Base-by-base conservation (phyloP, 1,139 yeast genomes). In the Geotrichum klebahnii region DNA sequence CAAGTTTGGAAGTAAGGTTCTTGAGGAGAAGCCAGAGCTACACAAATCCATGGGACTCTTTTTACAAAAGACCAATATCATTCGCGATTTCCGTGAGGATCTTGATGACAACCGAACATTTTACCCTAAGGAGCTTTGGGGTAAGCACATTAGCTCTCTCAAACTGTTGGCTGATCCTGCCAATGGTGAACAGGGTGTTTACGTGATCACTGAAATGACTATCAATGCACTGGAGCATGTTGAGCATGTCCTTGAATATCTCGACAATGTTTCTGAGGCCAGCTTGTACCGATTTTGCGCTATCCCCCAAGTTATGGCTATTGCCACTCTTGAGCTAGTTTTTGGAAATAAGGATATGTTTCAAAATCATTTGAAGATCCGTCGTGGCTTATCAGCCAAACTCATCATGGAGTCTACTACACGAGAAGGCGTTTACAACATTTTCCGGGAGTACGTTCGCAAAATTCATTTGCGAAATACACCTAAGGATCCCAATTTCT, bases 241-340 rank as follows among this genome's bases (percentile, higher is more conserved):
- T 38, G 79, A 78, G 51, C 94, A 88, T 62, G 86, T 83, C 32
- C 75, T 94, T 61, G 78, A 78, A 51, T 94, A 86, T 65, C 75
- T 94, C 53, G 78, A 94, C 23, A 74, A 82, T 58, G 79, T 92
- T 44, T 78, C 79, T 54, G 98, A 94, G 63, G 87, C 85, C 51
- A 81, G 96, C 0, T 72, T 84, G 47, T 92, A 88, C 74, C 84
- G 82, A 59, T 92, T 92, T 73, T 90, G 97, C 71, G 90, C 97
- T 16, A 92, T 92, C 64, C 98, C 98, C 17, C 98, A 92, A 70
- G 97, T 90, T 29, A 92, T 92, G 98, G 96, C 97, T 37, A 84
- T 92, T 65, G 97, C 97, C 6, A 88, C 97, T 0, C 74, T 92
- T 61, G 90, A 92, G 23, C 75, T 83, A 52, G 85, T 92, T 37